Percentiles rank a stretch among this genome's conserved stretches.
These are phyloP conservation scores for Cryptosporidium felis DNA, from an alignment of 169 alveolate species.

Conservation along the genomic window DNA sequence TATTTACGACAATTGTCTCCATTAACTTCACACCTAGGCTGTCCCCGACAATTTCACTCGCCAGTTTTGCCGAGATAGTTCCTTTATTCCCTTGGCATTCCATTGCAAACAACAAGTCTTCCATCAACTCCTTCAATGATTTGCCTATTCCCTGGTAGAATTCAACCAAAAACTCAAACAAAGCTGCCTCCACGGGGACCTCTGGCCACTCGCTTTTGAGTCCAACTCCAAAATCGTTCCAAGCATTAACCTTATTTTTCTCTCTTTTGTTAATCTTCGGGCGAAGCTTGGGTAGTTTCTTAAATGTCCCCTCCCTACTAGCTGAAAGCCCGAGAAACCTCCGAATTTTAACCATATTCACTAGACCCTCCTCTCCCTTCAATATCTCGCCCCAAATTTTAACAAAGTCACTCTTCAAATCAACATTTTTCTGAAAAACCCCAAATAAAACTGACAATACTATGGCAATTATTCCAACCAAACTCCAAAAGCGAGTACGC, in stretches of 20 bases:
- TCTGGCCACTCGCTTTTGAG: constrained; percentile 64
- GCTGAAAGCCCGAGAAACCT: neutral
- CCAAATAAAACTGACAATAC: too few species aligned
- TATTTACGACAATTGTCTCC: constrained; percentile 41
- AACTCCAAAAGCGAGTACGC: too few species aligned
- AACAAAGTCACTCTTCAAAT: too few species aligned
- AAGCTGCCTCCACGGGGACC: constrained; percentile 39
- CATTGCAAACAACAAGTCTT: neutral
- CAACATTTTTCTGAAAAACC: too few species aligned
- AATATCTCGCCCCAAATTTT: too few species aligned
- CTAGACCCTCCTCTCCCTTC: too few species aligned
- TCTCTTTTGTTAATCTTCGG: constrained; percentile 23
- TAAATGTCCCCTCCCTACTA: neutral
- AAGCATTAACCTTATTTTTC: neutral
- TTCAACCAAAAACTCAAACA: constrained; percentile 34
- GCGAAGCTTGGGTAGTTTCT: constrained; percentile 30
- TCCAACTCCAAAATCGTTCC: constrained; percentile 45
- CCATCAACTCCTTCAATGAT: constrained; percentile 12
- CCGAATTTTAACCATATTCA: too few species aligned
- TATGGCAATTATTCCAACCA: too few species aligned
- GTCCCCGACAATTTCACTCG: constrained; percentile 18
- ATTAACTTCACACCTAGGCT: constrained; percentile 34
- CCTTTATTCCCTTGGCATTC: neutral
- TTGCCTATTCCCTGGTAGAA: constrained; percentile 32
- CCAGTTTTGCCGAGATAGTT: constrained; percentile 9